Base-by-base conservation (phyloP, 108 stramenopile genomes). In the Schizochytrium sp. region DNA sequence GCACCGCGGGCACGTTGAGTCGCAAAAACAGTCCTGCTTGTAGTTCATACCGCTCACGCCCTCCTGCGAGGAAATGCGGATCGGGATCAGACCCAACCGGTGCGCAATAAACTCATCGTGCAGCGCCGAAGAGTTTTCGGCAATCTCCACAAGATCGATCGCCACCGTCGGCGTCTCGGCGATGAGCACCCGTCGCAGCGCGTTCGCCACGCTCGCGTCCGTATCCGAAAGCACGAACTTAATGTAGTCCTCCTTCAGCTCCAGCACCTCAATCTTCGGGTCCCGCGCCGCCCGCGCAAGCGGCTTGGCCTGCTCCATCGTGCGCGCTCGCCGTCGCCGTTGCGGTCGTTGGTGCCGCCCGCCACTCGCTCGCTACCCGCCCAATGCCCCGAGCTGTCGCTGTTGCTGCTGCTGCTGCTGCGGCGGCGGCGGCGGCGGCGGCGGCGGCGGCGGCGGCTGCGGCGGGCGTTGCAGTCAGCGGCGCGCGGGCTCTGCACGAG, bases 31-130 rank as follows among this genome's bases (percentile, higher is more conserved):
- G 63, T 96, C 95, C 72, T 94, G 92, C 76, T 95, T 95, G 5
- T 72, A 59, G 43, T 51, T 59, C 45, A 23, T 41, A 4, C 43
- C 41, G 44, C 28, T 72, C n/a, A 44, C 60, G 28, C 44, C 88
- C 71, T 71, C 47, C 28, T 25, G 45, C 44, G 12, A 72, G 34
- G 58, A 88, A 88, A 93, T 96, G 10, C 95, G 93, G 72, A 98
- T 94, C 6, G 99, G 99, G 57, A 99, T 95, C 71, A 99, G 90
- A 16, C 99, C 99, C 89, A 99, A 72, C 29, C 99, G 93, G 94
- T 99, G 99, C 14, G 97, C 97, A 71, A 99, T 94, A 88, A 97
- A 97, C 92, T 99, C 99, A 91, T 99, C 99, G 60, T 98, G 96
- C 72, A 98, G 72, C 5, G 96, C 96, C 47, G 96, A 94, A 2